A percentile compares a stretch with the other conserved stretches of the same genome.
phyloP scores from a whole-genome alignment of 1,284 basidiomycete genomes.

The Leccinum subspadiceum region DNA sequence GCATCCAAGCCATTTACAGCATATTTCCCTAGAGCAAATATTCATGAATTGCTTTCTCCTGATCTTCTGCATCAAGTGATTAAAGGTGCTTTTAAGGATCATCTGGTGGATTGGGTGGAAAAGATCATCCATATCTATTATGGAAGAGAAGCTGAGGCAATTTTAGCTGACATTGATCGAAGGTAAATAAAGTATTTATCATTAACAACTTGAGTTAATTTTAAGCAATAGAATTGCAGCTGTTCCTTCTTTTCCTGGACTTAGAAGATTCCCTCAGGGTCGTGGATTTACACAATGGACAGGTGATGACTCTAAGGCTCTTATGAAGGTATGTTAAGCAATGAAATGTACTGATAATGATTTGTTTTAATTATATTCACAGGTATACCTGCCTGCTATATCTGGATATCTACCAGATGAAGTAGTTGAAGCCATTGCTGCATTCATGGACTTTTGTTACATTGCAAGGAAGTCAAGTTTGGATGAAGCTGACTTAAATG shows the following conservation, averaged over 20 bases:
- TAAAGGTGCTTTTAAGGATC: not conserved
- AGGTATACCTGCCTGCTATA: not conserved
- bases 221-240: not conserved
- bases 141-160: not conserved
- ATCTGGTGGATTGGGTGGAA: not conserved
- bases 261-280: not conserved
- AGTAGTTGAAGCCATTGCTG: not conserved
- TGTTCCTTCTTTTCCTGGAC: not conserved
- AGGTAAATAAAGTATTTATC: not conserved
- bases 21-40: not conserved
- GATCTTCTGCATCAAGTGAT: not conserved
- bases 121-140: not conserved
- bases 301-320: not conserved
- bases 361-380: no score
- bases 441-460: slow-evolving; percentile 4
- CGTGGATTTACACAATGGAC: not conserved
- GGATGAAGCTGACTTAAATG: not conserved
- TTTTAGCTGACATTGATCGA: not conserved
- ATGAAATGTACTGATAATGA: not conserved
- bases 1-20: not conserved
- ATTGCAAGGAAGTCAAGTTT: not conserved
- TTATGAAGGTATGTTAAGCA: not conserved
- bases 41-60: not conserved
- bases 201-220: not conserved
- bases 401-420: not conserved